Conservation (phyloP, 352 stramenopile species). For the Pythium periplocum region DNA sequence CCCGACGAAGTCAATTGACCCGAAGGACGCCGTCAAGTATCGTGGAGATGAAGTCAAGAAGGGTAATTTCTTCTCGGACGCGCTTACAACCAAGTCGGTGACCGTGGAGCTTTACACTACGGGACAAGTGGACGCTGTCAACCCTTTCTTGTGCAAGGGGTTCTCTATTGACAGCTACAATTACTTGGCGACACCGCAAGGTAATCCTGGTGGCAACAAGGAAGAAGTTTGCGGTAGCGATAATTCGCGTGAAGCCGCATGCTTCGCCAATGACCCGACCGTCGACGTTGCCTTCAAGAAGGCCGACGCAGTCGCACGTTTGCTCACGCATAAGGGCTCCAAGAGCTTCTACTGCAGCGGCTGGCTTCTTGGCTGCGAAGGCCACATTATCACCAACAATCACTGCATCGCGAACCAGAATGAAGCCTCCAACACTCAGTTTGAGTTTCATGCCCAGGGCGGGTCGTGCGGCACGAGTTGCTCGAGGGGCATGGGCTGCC, state of each 20-base stretch:
- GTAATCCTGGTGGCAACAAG: neutral
- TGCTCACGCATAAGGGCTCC: slow-evolving; percentile 58
- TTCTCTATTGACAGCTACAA: slow-evolving; percentile 52
- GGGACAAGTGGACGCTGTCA: slow-evolving; percentile 13
- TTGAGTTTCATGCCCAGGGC: slow-evolving; percentile 61
- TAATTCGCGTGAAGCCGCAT: slow-evolving; percentile 55
- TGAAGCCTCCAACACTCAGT: slow-evolving; percentile 54
- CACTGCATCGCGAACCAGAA: slow-evolving; percentile 57
- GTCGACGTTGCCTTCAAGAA: slow-evolving; percentile 16
- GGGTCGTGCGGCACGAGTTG: slow-evolving; percentile 32
- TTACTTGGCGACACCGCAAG: slow-evolving; percentile 22
- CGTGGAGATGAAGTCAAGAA: slow-evolving; percentile 22
- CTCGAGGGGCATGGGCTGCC: slow-evolving; percentile 23
- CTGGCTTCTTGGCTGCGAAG: slow-evolving; percentile 68
- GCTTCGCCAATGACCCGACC: slow-evolving; percentile 19
- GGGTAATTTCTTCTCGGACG: slow-evolving; percentile 29
- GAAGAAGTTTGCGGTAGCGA: slow-evolving; percentile 62
- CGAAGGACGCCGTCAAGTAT: slow-evolving; percentile 29
- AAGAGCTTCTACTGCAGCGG: slow-evolving; percentile 66
- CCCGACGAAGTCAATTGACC: slow-evolving; percentile 20
- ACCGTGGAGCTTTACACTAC: slow-evolving; percentile 46
- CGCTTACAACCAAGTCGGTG: slow-evolving; percentile 32
- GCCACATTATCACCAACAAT: slow-evolving; percentile 76
- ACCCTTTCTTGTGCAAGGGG: slow-evolving; percentile 27
- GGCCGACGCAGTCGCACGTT: slow-evolving; percentile 36